These are phyloP conservation scores for Phyllosticta paracitricarpa DNA, from an alignment of 2,329 filamentous ascomycete genomes.

Conservation along the genomic window DNA sequence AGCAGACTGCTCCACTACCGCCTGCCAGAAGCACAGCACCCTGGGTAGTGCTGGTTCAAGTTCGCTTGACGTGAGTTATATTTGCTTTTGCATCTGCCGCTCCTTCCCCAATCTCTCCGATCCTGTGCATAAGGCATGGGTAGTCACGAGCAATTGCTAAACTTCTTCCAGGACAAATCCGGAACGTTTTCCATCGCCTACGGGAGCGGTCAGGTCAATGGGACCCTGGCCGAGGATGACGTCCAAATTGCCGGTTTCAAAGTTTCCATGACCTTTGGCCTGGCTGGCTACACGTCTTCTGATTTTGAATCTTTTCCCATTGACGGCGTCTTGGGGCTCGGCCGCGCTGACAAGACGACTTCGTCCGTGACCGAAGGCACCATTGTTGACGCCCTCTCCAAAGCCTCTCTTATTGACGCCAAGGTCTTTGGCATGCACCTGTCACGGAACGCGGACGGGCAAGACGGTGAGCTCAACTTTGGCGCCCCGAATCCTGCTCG, in stretches of 20 bases:
- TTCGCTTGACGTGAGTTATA: conserved; percentile 39
- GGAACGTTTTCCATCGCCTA: conserved; percentile 59
- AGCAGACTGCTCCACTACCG: conserved; percentile 51
- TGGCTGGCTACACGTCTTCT: conserved; percentile 59
- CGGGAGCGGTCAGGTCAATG: conserved; percentile 65
- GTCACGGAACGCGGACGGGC: conserved; percentile 56
- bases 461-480: conserved; percentile 69
- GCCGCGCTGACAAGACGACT: conserved; percentile 42
- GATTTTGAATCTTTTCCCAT: conserved; percentile 74
- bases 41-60: conserved; percentile 59
- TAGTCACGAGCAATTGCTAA: not conserved
- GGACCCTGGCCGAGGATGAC: conserved; percentile 55
- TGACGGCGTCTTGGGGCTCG: conserved; percentile 77
- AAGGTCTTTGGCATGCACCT: conserved; percentile 66
- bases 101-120: not conserved
- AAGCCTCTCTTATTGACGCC: conserved; percentile 46
- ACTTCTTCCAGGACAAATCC: conserved; percentile 30
- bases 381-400: conserved; percentile 54
- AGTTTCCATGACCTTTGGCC: conserved; percentile 58
- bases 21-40: conserved; percentile 60
- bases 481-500: conserved; percentile 58
- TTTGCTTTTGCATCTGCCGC: not conserved
- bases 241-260: conserved; percentile 57
- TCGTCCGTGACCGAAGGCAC: conserved; percentile 45
- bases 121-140: not conserved